A percentile compares a stretch with the other conserved stretches of the same genome.
phyloP scores from a whole-genome alignment of 73 alveolate genomes.

The Stentor coeruleus region DNA sequence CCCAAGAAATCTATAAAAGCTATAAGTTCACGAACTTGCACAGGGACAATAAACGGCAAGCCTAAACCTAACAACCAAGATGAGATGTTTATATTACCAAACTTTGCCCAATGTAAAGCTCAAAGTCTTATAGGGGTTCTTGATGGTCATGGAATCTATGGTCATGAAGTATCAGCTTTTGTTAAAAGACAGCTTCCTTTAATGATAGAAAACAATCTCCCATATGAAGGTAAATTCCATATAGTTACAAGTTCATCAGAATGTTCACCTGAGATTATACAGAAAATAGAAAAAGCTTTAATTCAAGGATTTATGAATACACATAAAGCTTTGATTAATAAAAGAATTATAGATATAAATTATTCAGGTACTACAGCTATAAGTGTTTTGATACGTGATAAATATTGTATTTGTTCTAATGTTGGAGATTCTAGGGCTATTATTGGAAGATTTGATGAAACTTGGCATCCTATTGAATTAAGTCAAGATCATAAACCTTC shows the following conservation, averaged over 20 bases:
- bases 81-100: not conserved
- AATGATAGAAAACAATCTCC: not conserved
- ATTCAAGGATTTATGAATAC: not conserved
- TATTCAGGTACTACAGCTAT: slow-evolving; percentile 6
- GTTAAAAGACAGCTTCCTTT: slow-evolving; percentile 51
- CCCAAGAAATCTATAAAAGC: not conserved
- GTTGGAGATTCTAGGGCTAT: slow-evolving; percentile 58
- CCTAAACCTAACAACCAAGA: slow-evolving; percentile 27
- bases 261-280: not conserved
- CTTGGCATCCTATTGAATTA: slow-evolving; percentile 28
- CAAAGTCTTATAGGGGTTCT: slow-evolving; percentile 42
- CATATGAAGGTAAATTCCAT: not conserved
- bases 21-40: not conserved
- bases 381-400: not conserved
- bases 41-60: not conserved
- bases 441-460: slow-evolving; percentile 69
- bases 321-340: not conserved
- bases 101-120: not conserved
- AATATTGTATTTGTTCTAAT: slow-evolving; percentile 29
- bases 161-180: slow-evolving; percentile 56
- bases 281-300: not conserved
- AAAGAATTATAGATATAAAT: slow-evolving; percentile 18
- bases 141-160: slow-evolving; percentile 72
- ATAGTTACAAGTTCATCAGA: not conserved
- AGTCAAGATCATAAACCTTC: slow-evolving; percentile 81